phyloP scores from a whole-genome alignment of 306 rosid species.

The Hippophae gyantsensis region DNA sequence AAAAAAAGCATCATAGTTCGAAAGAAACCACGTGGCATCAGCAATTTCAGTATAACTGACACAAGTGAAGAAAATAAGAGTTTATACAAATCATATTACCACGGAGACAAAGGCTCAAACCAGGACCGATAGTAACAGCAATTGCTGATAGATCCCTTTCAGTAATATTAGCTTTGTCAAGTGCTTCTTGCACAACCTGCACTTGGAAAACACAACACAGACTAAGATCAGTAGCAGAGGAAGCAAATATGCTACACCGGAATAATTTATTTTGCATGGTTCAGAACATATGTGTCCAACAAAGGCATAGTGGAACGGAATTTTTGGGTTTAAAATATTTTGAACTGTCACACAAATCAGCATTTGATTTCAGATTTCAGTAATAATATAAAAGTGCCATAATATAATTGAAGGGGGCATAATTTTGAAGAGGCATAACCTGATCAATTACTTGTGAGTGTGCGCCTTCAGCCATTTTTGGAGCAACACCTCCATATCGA shows the following conservation, averaged over 20 bases:
- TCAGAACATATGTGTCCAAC: too few species aligned
- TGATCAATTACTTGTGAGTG: constrained; percentile 74
- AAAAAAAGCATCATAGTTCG: neutral
- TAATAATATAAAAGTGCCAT: neutral
- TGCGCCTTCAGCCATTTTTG: constrained; percentile 98
- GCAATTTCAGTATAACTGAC: neutral
- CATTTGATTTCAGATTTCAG: too few species aligned
- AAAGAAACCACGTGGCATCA: neutral
- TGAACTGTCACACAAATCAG: too few species aligned
- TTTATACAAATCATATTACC: constrained; percentile 36
- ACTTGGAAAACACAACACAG: constrained; percentile 13
- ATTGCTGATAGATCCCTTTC: constrained; percentile 82
- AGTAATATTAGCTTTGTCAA: constrained; percentile 65
- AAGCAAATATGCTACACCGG: constrained; percentile 8
- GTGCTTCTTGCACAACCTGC: constrained; percentile 90
- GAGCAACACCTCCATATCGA: constrained; percentile 89
- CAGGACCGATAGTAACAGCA: constrained; percentile 97
- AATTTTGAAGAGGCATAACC: constrained; percentile 29
- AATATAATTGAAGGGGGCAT: neutral
- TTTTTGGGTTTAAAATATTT: too few species aligned
- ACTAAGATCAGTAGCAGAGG: neutral
- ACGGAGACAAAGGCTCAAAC: constrained; percentile 93
- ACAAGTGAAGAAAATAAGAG: neutral
- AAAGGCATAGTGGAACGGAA: too few species aligned
- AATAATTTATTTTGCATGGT: neutral